A percentile compares a stretch with the other conserved stretches of the same genome.
These are phyloP conservation scores for Triticum aestivum DNA, from an alignment of 176 grass and related monocot species.

Conservation along the genomic window DNA sequence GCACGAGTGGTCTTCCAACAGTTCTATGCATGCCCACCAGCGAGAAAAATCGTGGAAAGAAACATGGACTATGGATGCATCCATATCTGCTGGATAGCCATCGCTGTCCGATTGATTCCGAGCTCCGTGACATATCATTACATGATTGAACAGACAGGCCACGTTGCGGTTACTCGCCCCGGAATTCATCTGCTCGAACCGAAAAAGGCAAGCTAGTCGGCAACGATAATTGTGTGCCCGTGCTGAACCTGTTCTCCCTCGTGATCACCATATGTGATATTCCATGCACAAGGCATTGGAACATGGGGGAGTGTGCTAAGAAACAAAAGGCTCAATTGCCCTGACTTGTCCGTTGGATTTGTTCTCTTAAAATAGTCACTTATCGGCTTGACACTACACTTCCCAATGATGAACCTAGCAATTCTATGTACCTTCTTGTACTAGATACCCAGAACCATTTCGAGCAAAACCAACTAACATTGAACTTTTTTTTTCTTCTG, in stretches of 20 bases:
- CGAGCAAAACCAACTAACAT: not conserved
- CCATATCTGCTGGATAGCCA: conserved; percentile 5
- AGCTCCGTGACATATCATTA: not conserved
- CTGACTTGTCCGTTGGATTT: not conserved
- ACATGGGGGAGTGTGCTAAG: not conserved
- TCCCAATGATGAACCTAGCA: not conserved
- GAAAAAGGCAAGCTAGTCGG: not conserved
- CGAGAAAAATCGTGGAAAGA: no score
- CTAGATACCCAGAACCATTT: not conserved
- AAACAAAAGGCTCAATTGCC: not conserved
- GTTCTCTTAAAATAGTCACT: not conserved
- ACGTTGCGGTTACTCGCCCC: not conserved
- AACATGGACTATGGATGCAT: not conserved
- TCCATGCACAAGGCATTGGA: not conserved
- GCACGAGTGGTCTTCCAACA: not conserved
- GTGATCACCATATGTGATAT: not conserved
- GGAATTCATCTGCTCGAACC: not conserved
- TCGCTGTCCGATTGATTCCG: conserved; percentile 6
- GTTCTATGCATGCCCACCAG: not conserved
- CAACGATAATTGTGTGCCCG: not conserved
- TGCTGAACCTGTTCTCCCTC: not conserved
- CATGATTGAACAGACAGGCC: conserved; percentile 26
- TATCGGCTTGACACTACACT: not conserved
- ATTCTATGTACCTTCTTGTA: not conserved
- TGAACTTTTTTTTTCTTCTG: no score